Conservation (phyloP, 2,329 filamentous ascomycete species). For the Dactylellina cionopaga region DNA sequence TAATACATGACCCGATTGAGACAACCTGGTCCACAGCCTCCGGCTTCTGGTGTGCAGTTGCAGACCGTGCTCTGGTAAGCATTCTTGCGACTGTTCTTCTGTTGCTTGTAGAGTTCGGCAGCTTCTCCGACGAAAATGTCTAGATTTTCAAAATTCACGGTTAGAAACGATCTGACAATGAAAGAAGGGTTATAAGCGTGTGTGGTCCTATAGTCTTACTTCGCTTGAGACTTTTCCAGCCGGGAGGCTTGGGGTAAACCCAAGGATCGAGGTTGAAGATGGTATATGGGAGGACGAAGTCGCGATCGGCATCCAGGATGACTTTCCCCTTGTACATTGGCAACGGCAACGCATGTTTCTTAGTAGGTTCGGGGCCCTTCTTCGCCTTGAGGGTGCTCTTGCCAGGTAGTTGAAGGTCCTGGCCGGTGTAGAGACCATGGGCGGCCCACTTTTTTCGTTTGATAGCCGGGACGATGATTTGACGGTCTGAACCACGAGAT, state of each 20-base stretch:
- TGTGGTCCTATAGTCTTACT: slow-evolving; percentile 73
- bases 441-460: slow-evolving; percentile 77
- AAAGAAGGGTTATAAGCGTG: no score
- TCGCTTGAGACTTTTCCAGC: slow-evolving; percentile 90
- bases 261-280: slow-evolving; percentile 86
- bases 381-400: slow-evolving; percentile 62
- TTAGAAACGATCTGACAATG: no score
- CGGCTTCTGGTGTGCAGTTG: slow-evolving; percentile 78
- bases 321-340: slow-evolving; percentile 82
- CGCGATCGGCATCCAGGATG: slow-evolving; percentile 75
- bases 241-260: slow-evolving; percentile 88
- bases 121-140: slow-evolving; percentile 92
- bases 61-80: slow-evolving; percentile 63
- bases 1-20: slow-evolving; percentile 97
- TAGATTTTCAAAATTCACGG: no score
- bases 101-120: slow-evolving; percentile 81
- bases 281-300: slow-evolving; percentile 90
- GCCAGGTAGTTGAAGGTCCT: slow-evolving; percentile 64
- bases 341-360: slow-evolving; percentile 68
- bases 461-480: slow-evolving; percentile 47
- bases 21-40: slow-evolving; percentile 82
- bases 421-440: slow-evolving; percentile 88
- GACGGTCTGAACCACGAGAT: slow-evolving; percentile 37
- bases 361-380: slow-evolving; percentile 64
- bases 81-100: slow-evolving; percentile 76